Evolutionary conservation across 139 green algal species (phyloP).

Genomic region (Chlamydomonas applanata): DNA sequence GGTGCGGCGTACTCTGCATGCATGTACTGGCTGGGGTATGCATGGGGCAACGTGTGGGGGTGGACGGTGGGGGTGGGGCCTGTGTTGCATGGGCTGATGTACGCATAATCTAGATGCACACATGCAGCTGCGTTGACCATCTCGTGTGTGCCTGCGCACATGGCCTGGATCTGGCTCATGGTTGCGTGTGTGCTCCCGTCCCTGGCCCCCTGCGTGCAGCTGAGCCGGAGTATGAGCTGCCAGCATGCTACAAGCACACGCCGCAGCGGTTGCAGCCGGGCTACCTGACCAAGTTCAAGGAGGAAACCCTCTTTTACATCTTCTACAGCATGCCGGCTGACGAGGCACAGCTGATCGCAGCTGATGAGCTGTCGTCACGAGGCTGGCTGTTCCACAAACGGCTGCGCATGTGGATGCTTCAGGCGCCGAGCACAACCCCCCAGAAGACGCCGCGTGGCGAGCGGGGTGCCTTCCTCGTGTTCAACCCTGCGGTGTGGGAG

Average conservation of each 20-base stretch:
- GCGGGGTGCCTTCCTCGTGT: constrained; percentile 90
- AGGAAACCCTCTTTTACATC: constrained; percentile 98
- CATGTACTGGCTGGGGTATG: too few relatives aligned
- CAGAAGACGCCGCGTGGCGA: constrained; percentile 82
- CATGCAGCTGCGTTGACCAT: too few relatives aligned
- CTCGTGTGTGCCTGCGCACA: too few relatives aligned
- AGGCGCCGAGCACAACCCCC: constrained; percentile 65
- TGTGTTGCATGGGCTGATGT: too few relatives aligned
- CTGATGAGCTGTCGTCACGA: constrained; percentile 86
- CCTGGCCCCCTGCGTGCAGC: too few relatives aligned
- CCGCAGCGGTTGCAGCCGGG: constrained; percentile 71
- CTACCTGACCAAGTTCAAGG: constrained; percentile 94
- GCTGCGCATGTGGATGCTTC: constrained; percentile 83
- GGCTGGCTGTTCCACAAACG: constrained; percentile 89
- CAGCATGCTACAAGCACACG: constrained; percentile 81
- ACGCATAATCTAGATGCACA: too few relatives aligned
- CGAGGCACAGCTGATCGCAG: constrained; percentile 90
- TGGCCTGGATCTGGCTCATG: too few relatives aligned
- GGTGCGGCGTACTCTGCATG: too few relatives aligned
- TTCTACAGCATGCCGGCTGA: constrained; percentile 85
- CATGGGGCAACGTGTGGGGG: too few relatives aligned
- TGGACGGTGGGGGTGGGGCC: too few relatives aligned
- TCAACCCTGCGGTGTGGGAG: constrained; percentile 88
- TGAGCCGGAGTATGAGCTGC: constrained; percentile 88
- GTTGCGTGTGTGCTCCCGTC: too few relatives aligned